These are phyloP conservation scores for Colletotrichum orchidophilum DNA, from an alignment of 2,329 filamentous ascomycete species.

Conservation along the genomic window DNA sequence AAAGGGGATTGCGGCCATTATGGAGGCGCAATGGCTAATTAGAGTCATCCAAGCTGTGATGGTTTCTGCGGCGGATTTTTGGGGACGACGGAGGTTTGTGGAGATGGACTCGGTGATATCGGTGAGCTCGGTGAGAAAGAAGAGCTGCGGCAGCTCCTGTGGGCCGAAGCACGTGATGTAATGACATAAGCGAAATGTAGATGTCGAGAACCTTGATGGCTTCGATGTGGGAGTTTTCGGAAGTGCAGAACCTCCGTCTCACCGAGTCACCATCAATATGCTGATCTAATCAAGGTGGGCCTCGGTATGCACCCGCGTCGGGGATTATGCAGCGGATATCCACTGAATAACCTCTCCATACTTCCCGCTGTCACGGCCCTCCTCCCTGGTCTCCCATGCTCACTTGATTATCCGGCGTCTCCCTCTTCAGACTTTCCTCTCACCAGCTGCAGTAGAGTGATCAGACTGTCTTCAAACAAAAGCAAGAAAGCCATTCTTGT, in stretches of 20 bases:
- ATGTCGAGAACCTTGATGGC: neutral
- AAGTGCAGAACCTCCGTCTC: neutral
- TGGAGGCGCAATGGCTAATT: conserved; percentile 42
- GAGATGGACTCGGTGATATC: conserved; percentile 23
- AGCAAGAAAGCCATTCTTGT: neutral
- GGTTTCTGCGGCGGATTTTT: conserved; percentile 60
- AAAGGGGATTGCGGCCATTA: conserved; percentile 41
- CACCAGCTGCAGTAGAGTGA: neutral
- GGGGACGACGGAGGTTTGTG: conserved; percentile 41
- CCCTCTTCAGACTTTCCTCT: neutral
- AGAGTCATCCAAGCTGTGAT: conserved; percentile 49
- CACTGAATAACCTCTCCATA: conserved; percentile 31
- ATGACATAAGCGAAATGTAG: neutral
- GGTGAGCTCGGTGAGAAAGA: conserved; percentile 30
- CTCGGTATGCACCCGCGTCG: neutral
- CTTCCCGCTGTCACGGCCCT: conserved; percentile 30
- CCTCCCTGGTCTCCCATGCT: conserved; percentile 15
- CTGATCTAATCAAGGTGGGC: neutral
- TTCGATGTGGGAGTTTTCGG: neutral
- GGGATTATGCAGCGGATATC: conserved; percentile 20
- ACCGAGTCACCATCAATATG: neutral
- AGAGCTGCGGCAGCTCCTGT: conserved; percentile 8
- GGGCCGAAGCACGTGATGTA: neutral
- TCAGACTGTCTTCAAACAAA: neutral
- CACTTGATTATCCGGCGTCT: neutral